Percentiles rank a stretch among this genome's conserved stretches.
Evolutionary conservation across 768 basidiomycete species (phyloP).

Genomic region (Nidularia sp.): DNA sequence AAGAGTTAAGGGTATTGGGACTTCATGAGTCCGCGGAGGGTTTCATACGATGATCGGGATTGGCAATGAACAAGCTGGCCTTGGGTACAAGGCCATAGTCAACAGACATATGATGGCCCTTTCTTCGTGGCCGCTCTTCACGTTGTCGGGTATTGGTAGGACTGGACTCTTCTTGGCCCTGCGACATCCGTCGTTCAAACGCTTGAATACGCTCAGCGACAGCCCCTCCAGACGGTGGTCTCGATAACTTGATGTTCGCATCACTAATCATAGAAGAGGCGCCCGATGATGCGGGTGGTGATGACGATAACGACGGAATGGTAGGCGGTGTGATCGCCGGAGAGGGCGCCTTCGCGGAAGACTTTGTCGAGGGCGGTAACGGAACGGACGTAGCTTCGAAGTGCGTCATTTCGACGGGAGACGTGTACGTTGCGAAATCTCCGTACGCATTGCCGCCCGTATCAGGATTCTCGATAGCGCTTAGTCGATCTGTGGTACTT

Average conservation of each 20-base stretch:
- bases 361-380: slow-evolving; percentile 2
- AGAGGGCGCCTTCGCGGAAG: slow-evolving; percentile 1
- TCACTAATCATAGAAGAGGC: not conserved
- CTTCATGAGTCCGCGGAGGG: too few relatives aligned
- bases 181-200: slow-evolving; percentile 58
- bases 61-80: slow-evolving; percentile 66
- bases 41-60: slow-evolving; percentile 62
- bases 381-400: slow-evolving; percentile 5
- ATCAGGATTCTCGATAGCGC: slow-evolving; percentile 17
- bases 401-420: slow-evolving; percentile 26
- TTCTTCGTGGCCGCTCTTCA: slow-evolving; percentile 37
- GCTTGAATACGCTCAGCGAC: slow-evolving; percentile 53
- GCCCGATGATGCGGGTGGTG: not conserved
- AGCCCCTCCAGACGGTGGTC: slow-evolving; percentile 15
- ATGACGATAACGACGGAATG: not conserved
- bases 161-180: slow-evolving; percentile 29
- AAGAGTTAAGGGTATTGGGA: too few relatives aligned
- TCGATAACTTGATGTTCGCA: not conserved
- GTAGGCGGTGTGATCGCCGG: slow-evolving; percentile 1
- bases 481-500: slow-evolving; percentile 22
- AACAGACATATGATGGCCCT: slow-evolving; percentile 24
- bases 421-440: slow-evolving; percentile 15
- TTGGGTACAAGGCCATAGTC: slow-evolving; percentile 67
- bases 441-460: slow-evolving; percentile 8
- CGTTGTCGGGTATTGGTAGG: slow-evolving; percentile 35